Evolutionary conservation across 2,329 filamentous ascomycete species (phyloP).

Genomic region (Fusarium lyarnte): DNA sequence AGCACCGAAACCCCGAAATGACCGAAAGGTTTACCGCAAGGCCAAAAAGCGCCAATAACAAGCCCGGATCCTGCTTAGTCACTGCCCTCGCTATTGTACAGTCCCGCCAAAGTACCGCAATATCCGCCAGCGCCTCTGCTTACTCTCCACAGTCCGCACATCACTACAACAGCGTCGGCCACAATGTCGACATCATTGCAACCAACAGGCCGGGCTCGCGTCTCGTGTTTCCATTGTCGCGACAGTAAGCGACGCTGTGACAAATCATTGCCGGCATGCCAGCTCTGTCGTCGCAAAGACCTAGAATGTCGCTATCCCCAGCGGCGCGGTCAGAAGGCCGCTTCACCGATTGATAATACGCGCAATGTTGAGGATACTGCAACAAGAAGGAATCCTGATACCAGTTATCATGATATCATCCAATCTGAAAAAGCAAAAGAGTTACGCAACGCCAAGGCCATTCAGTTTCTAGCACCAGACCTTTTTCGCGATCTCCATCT

Average conservation of each 20-base stretch:
- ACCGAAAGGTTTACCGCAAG: neutral
- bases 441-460: rapidly evolving
- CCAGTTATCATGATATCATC: too few species aligned
- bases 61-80: rapidly evolving
- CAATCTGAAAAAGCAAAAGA: neutral
- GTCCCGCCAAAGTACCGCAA: neutral
- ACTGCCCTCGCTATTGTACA: rapidly evolving
- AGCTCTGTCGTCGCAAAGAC: neutral
- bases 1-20: neutral
- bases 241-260: neutral
- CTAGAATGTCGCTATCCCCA: neutral
- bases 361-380: too few species aligned
- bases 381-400: too few species aligned
- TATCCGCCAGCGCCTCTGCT: rapidly evolving
- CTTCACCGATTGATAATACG: neutral
- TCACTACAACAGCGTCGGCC: too few species aligned
- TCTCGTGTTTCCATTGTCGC: neutral
- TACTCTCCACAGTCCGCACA: neutral
- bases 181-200: neutral
- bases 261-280: neutral
- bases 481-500: neutral
- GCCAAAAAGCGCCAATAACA: rapidly evolving
- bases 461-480: neutral
- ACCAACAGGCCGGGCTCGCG: rapidly evolving
- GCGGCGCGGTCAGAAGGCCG: neutral